Base-by-base conservation (phyloP, 2,329 filamentous ascomycete species). In the Macroventuria anomochaeta region DNA sequence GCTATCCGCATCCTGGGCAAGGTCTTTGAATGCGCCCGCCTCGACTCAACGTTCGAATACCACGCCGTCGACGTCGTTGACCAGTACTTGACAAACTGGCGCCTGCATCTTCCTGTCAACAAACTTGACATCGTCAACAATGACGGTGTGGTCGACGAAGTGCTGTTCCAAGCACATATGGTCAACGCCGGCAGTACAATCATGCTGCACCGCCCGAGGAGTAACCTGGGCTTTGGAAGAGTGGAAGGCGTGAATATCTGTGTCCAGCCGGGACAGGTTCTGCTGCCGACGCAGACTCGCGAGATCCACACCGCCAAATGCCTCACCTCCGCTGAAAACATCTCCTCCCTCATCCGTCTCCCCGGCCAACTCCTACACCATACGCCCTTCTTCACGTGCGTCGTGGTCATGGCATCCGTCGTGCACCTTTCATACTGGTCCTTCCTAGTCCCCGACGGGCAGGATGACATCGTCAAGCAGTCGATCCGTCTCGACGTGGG, bases 151-250 rank as follows among this genome's bases (percentile, higher is more conserved):
- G 80, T 93, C 10, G 93, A 97, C 70, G 91, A 96, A 75, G 88
- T 96, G 83, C 87, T 96, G 75, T 96, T 96, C 76, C 91, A 96
- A 72, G 92, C 90, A 0, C 88, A 90, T 58, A 93, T 96, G 85
- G 90, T 96, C 65, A 80, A 69, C 26, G 59, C 55, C 5, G 74
- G 74, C 20, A 70, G 65, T 61, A 73, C 71, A 12, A 76, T 76
- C 46, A 73, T 76, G 65, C 63, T 76, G 26, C 73, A 90, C 61
- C 49, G 76, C 50, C 64, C 75, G 56, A 62, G 76, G 47, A 64
- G 76, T 61, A 70, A 76, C 56, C 54, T 76, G 18, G 67, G 73
- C 34, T 73, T 72, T 32, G 71, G 69, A 3, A 33, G 65, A 2
- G 73, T 75, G 6, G 68, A 74, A 41, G 70, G 73, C 20, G 70